Evolutionary conservation across 345 rosid species (phyloP).

Genomic region (Rhizophora apiculata): DNA sequence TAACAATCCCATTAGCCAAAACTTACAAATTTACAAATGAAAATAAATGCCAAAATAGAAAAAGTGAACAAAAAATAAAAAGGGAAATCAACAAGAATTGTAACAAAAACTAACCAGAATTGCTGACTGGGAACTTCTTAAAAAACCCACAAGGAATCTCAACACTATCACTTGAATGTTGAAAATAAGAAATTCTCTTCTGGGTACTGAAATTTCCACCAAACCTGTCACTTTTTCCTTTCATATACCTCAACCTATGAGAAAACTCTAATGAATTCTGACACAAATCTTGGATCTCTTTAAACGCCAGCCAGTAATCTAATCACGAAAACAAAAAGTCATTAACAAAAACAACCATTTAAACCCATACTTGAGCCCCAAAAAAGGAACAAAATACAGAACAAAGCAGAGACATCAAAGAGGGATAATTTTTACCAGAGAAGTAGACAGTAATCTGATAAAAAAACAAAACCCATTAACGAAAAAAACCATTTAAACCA

Average conservation of each 20-base stretch:
- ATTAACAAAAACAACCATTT: constrained; percentile 4
- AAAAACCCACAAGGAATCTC: constrained; percentile 84
- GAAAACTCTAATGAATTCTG: constrained; percentile 26
- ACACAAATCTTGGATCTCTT: constrained; percentile 49
- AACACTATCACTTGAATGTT: constrained; percentile 27
- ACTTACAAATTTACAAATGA: background rate
- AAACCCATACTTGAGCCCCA: background rate
- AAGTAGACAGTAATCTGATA: no score
- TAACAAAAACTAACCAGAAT: constrained; percentile 48
- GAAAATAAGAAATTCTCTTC: constrained; percentile 60
- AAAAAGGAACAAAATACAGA: background rate
- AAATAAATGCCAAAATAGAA: constrained; percentile 4
- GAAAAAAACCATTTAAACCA: background rate
- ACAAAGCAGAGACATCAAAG: background rate
- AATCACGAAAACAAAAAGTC: constrained; percentile 7
- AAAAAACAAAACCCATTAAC: no score
- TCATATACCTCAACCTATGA: constrained; percentile 47
- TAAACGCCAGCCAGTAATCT: constrained; percentile 60
- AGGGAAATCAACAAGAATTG: background rate
- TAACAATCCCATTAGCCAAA: background rate
- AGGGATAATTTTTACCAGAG: background rate
- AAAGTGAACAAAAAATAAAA: background rate
- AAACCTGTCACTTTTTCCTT: constrained; percentile 44
- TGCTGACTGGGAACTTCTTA: constrained; percentile 50
- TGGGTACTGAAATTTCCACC: constrained; percentile 62